Conservation (phyloP, 129 eudicot species). For the Escallonia herrerae region DNA sequence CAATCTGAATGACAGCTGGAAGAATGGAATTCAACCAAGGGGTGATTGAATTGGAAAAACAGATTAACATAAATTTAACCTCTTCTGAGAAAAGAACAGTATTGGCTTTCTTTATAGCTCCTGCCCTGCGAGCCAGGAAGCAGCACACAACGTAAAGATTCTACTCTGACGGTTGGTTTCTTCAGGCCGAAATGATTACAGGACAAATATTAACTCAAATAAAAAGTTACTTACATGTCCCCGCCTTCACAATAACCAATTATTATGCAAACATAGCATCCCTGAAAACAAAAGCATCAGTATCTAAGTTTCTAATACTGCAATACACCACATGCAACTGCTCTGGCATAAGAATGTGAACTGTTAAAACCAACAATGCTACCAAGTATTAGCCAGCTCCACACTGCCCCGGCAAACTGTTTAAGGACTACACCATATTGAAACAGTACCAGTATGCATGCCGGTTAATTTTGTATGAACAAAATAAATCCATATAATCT, state of each 20-base stretch:
- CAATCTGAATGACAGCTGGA: neutral
- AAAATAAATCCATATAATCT: too few species aligned
- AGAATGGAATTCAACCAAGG: constrained; percentile 4
- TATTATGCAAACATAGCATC: constrained; percentile 95
- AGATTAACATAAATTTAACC: constrained; percentile 28
- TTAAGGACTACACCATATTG: neutral
- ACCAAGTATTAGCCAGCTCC: neutral
- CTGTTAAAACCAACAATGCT: neutral
- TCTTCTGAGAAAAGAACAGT: constrained; percentile 80
- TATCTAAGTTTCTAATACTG: neutral
- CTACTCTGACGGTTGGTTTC: neutral
- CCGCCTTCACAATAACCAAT: constrained; percentile 99
- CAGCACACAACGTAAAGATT: constrained; percentile 6
- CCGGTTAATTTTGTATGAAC: too few species aligned
- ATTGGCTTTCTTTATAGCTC: constrained; percentile 81
- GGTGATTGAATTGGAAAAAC: constrained; percentile 4
- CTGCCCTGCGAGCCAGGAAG: constrained; percentile 60
- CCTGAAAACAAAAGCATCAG: constrained; percentile 42
- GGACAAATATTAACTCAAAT: constrained; percentile 8
- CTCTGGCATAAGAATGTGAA: neutral
- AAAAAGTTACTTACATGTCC: constrained; percentile 75
- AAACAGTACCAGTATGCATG: neutral
- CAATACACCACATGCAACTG: neutral
- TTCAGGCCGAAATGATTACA: constrained; percentile 5
- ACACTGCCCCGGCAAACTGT: neutral